phyloP scores from a whole-genome alignment of 75 land plant genomes.

The Adiantum capillusveneris region DNA sequence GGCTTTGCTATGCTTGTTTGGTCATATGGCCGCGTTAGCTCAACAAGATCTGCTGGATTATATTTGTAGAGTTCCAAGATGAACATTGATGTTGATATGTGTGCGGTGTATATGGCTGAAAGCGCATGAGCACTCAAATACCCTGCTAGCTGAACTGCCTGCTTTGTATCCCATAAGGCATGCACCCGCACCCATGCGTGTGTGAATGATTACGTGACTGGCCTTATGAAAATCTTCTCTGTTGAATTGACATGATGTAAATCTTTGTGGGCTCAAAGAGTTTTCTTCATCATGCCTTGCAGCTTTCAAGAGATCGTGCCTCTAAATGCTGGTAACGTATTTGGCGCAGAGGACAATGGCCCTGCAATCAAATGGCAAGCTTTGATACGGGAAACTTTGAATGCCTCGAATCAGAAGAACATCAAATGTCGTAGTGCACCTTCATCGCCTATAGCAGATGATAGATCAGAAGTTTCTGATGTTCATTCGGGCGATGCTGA shows the following conservation, averaged over 20 bases:
- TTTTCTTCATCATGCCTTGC: constrained; percentile 4
- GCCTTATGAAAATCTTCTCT: not conserved
- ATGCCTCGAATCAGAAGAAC: constrained; percentile 26
- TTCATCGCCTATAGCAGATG: constrained; percentile 60
- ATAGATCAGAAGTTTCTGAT: constrained; percentile 41
- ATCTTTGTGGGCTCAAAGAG: not conserved
- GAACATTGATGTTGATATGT: too few species aligned
- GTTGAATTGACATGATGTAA: not conserved
- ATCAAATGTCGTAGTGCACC: constrained; percentile 57
- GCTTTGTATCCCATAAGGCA: not conserved
- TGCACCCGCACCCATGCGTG: not conserved
- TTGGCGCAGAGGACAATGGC: constrained; percentile 81
- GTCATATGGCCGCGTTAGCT: too few species aligned
- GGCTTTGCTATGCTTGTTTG: too few species aligned
- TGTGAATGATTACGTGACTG: not conserved
- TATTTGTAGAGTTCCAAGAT: too few species aligned
- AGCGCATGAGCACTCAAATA: not conserved
- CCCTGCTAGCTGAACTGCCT: not conserved
- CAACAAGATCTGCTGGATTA: too few species aligned
- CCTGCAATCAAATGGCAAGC: constrained; percentile 73
- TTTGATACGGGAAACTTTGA: constrained; percentile 70
- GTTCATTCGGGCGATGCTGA: not conserved
- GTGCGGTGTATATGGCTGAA: too few species aligned
- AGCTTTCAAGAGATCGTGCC: constrained; percentile 96
- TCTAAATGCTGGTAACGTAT: constrained; percentile 87